Conservation (phyloP, 2,329 filamentous ascomycete genomes). For the Didymella sp. region DNA sequence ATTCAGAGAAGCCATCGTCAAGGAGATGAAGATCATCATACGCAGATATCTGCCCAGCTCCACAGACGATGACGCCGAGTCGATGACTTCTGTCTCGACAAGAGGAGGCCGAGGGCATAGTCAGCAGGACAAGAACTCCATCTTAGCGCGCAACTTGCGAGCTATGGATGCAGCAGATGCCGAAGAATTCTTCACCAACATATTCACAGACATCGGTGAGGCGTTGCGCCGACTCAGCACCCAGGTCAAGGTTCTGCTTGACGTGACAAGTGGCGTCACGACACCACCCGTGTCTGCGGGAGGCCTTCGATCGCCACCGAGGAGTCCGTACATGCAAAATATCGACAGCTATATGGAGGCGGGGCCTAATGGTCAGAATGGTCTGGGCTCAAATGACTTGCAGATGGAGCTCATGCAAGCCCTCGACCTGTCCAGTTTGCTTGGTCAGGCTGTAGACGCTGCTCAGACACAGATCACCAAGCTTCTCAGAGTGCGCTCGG, state of each 20-base stretch:
- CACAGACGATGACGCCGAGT: conserved; percentile 91
- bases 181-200: conserved; percentile 78
- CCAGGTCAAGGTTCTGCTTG: conserved; percentile 92
- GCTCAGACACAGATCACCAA: conserved; percentile 77
- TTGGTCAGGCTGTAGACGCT: conserved; percentile 81
- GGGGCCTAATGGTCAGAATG: conserved; percentile 21
- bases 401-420: conserved; percentile 80
- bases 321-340: conserved; percentile 53
- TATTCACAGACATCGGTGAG: conserved; percentile 89
- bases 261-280: conserved; percentile 81
- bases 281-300: conserved; percentile 51
- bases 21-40: conserved; percentile 86
- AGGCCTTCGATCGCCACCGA: conserved; percentile 56
- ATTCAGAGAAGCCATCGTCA: conserved; percentile 82
- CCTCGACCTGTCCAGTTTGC: conserved; percentile 77
- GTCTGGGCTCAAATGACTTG: conserved; percentile 38
- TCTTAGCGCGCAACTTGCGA: conserved; percentile 85
- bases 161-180: conserved; percentile 83
- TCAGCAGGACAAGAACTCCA: conserved; percentile 88
- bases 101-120: conserved; percentile 68
- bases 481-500: conserved; percentile 76
- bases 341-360: conserved; percentile 51
- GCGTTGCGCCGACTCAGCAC: conserved; percentile 83
- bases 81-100: conserved; percentile 85
- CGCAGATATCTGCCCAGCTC: conserved; percentile 87